Evolutionary conservation across 2,329 filamentous ascomycete genomes (phyloP), one percentile per base, ranked within the genome.

Genomic region (Clonostachys rhizophaga): DNA sequence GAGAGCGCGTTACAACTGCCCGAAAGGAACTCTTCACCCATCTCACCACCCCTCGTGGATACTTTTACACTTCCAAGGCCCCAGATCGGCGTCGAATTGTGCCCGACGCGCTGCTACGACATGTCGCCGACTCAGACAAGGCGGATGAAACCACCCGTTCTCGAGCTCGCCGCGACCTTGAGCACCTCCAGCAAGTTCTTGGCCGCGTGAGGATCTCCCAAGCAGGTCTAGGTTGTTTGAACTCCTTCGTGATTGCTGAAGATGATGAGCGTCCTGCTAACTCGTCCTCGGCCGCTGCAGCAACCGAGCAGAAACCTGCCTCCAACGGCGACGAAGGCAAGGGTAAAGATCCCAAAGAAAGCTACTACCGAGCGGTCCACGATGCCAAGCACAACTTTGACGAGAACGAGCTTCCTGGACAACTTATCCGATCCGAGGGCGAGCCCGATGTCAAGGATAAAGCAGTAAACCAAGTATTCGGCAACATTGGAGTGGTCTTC

Each of bases 401-500:
- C 45, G 66, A 74, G 49, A 36, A 35, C 7, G 37, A 61, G 0
- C 65, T 78, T 5, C 74, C 74, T 4, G 72, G 74, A 30, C 60
- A 62, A 16, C 55, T 73, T 8, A 47, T 70, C 12, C 68, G 73
- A 6, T 56, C 64, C 5, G 73, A 77, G 47, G 71, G 71, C 3
- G 64, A 75, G 43, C 56, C 61, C 2, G 55, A 66, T 3, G 51
- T 58, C 42, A 57, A 62, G 40, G 74, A 78, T 50, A 60, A 68
- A 46, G 59, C 65, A 16, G 74, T 65, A 51, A 76, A 78, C 50
- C 65, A 75, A 44, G 72, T 70, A 2, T 78, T 66, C 49, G 72
- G 78, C 53, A 77, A 76, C 43, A 66, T 75, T 1, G 74, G 75
- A 24, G 59, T 61, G 10, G 75, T 78, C 1, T 62, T 76, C 40